phyloP scores from a whole-genome alignment of 1,284 basidiomycete genomes.

The Trametes hirsuta region DNA sequence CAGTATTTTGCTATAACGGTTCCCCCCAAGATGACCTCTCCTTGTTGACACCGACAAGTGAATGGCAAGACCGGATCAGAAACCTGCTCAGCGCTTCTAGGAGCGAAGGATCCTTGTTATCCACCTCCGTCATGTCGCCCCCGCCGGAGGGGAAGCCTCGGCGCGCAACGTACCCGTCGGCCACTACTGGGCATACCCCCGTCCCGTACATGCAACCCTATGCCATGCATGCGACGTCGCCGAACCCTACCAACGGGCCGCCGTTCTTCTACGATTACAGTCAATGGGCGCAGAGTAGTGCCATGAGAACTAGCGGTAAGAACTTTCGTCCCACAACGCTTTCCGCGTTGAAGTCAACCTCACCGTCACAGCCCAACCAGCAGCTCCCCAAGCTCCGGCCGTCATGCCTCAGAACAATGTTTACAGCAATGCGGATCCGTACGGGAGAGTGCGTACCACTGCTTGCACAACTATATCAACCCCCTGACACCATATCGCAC shows the following conservation, averaged over 20 bases:
- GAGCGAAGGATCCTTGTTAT: not conserved
- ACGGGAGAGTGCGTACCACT: constrained; percentile 4
- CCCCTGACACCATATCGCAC: not conserved
- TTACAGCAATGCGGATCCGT: constrained; percentile 8
- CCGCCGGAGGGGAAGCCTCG: constrained; percentile 3
- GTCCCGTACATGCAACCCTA: not conserved
- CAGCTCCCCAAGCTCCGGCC: not conserved
- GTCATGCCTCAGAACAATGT: not conserved
- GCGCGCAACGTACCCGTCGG: constrained; percentile 11
- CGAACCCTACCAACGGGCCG: not conserved
- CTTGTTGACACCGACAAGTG: constrained; percentile 30
- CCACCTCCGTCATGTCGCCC: not conserved
- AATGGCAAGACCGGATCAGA: constrained; percentile 31
- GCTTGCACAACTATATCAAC: not conserved
- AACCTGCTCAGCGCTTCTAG: not conserved
- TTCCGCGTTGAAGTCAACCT: no score
- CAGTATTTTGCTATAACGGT: not conserved
- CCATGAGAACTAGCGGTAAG: constrained; percentile 3
- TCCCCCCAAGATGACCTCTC: constrained; percentile 21
- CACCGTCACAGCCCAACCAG: not conserved
- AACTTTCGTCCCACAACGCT: not conserved
- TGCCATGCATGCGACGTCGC: not conserved
- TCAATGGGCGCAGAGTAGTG: not conserved
- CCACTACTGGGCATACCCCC: not conserved
- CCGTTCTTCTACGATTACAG: not conserved